A percentile compares a stretch with the other conserved stretches of the same genome.
These are phyloP conservation scores for Trametes pubescens DNA, from an alignment of 1,284 basidiomycete genomes.

Conservation along the genomic window DNA sequence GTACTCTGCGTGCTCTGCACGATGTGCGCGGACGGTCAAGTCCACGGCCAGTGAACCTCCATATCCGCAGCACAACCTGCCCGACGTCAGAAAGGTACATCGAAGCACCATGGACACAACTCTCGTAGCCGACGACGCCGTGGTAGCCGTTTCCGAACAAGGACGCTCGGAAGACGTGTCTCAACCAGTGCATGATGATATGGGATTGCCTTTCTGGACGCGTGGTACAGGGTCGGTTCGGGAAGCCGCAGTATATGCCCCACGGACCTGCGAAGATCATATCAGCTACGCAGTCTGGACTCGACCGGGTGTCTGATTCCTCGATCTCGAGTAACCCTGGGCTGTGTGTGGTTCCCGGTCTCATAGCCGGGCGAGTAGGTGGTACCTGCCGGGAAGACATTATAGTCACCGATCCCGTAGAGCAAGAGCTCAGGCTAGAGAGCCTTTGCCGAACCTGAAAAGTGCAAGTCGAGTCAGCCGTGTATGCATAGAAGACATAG, in stretches of 20 bases:
- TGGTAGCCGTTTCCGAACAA: conserved; percentile 69
- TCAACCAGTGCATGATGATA: conserved; percentile 78
- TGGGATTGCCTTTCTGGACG: conserved; percentile 78
- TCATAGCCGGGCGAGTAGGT: no score
- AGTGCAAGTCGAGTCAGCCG: no score
- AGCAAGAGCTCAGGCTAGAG: no score
- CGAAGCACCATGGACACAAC: conserved; percentile 33
- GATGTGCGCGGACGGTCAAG: conserved; percentile 52
- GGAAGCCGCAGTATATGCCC: conserved; percentile 54
- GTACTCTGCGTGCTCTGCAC: conserved; percentile 55
- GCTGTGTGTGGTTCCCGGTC: no score
- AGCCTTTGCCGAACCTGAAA: no score
- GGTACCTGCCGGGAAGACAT: no score
- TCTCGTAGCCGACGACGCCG: conserved; percentile 53
- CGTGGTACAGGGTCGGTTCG: conserved; percentile 50
- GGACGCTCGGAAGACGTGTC: conserved; percentile 72
- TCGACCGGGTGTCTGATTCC: no score
- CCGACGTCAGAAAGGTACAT: neutral
- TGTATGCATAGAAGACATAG: no score
- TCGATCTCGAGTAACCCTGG: no score
- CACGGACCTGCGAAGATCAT: no score
- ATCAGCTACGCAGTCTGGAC: no score
- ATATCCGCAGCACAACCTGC: conserved; percentile 60
- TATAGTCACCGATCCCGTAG: no score
- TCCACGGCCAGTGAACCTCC: conserved; percentile 65